These are phyloP conservation scores for Papiliotrema nemorosa DNA, from an alignment of 1,284 basidiomycete species.

Conservation along the genomic window DNA sequence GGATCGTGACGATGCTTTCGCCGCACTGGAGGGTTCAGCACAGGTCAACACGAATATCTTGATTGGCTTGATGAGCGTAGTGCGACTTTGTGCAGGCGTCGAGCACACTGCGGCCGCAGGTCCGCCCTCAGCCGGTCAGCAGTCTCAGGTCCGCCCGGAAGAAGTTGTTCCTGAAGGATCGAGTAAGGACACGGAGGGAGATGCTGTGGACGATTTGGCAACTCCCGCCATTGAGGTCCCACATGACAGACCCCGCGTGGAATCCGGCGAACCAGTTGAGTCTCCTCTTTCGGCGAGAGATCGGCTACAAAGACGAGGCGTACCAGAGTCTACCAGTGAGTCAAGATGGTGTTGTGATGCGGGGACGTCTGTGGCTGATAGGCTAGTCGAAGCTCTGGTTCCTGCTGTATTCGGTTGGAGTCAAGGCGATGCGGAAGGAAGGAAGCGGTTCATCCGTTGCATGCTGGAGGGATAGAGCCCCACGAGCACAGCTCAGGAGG, in stretches of 20 bases:
- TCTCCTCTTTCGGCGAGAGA: too few relatives aligned
- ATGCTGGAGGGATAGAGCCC: slow-evolving; percentile 12
- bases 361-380: too few relatives aligned
- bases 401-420: slow-evolving; percentile 6
- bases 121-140: neutral
- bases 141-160: neutral
- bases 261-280: too few relatives aligned
- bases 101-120: neutral
- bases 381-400: slow-evolving; percentile 4
- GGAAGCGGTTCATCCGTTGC: slow-evolving; percentile 4
- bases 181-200: neutral
- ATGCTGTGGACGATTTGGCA: neutral
- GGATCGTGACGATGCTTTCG: slow-evolving; percentile 39
- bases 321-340: too few relatives aligned
- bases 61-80: slow-evolving; percentile 33
- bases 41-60: slow-evolving; percentile 36
- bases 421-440: neutral
- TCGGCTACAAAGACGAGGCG: too few relatives aligned
- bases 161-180: neutral
- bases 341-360: too few relatives aligned
- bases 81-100: slow-evolving; percentile 15
- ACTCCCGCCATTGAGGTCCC: too few relatives aligned
- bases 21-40: slow-evolving; percentile 31
- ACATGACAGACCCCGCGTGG: too few relatives aligned
- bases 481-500: too few relatives aligned